Base-by-base conservation (phyloP, 306 rosid genomes). In the Cicer judaicum region DNA sequence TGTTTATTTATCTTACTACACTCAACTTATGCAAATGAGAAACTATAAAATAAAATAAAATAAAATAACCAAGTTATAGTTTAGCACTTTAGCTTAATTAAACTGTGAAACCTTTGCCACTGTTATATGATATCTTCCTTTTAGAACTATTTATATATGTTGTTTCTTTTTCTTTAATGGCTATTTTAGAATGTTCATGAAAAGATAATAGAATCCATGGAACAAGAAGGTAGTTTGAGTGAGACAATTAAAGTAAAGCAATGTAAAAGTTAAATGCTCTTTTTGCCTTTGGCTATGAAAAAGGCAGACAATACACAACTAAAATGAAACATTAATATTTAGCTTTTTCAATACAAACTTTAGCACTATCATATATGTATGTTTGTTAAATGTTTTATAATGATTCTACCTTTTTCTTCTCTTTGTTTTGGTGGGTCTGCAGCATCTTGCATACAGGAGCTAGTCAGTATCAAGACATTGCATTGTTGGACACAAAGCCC, bases 381-480 rank as follows among this genome's bases (percentile, higher is more conserved):
- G 39, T 46, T 12, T 44, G 16, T 4, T 44, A 10, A 18, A 64
- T 65, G 53, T 67, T 46, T 46, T 44, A 44, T 44, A 67, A 21
- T 66, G 19, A 44, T 46, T 67, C 18, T 49, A 56, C 49, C 66
- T 46, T 42, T 38, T 9, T 29, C 8, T 34, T 66, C 2, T 54
- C 38, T 65, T 13, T 38, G 18, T 55, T 74, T 55, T 59, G 64
- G 79, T 73, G 68, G 47, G 60, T 36, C 46, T 81, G 75, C 87
- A 93, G 98, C 61, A 93, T 93, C 79, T 82, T 93, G 81, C 97
- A 91, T 77, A 93, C 98, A 18, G 98, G 97, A 72, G 90, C 93
- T 66, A 88, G 93, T 78, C 97, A 85, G 83, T 93, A 84, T 78
- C 98, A 93, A 82, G 98, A 91, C 82, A 93, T 93, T 68, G 98